phyloP scores from a whole-genome alignment of 495 filamentous ascomycete species.

The Penicillium taxi region DNA sequence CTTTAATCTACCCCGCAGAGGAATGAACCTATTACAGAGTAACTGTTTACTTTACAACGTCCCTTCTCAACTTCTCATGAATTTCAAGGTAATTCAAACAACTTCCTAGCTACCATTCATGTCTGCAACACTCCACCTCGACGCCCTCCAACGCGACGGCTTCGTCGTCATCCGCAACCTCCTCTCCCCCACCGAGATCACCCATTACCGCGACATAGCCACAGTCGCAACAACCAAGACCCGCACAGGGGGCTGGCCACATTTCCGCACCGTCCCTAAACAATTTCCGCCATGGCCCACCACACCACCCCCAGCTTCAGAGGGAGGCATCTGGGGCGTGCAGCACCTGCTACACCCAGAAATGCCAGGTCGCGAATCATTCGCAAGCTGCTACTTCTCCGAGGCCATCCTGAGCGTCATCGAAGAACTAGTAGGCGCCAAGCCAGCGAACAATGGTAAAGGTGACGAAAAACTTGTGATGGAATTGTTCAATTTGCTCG shows the following conservation, averaged over 20 bases:
- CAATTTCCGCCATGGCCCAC: slow-evolving; percentile 77
- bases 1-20: too few relatives aligned
- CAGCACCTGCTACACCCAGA: slow-evolving; percentile 73
- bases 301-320: slow-evolving; percentile 36
- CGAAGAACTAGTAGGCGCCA: slow-evolving; percentile 46
- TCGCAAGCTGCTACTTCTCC: slow-evolving; percentile 61
- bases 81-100: too few relatives aligned
- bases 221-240: slow-evolving; percentile 46
- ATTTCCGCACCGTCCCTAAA: slow-evolving; percentile 74
- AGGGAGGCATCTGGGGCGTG: slow-evolving; percentile 73
- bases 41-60: too few relatives aligned
- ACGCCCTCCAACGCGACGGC: slow-evolving; percentile 41
- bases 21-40: too few relatives aligned
- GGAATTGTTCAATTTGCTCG: slow-evolving; percentile 75
- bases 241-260: slow-evolving; percentile 59
- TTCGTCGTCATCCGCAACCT: slow-evolving; percentile 41
- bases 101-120: slow-evolving; percentile 6
- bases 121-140: slow-evolving; percentile 27
- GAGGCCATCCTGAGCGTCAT: slow-evolving; percentile 47
- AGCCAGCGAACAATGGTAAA: slow-evolving; percentile 5
- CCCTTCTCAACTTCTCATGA: too few relatives aligned
- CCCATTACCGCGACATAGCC: slow-evolving; percentile 48
- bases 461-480: slow-evolving; percentile 51
- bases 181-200: slow-evolving; percentile 41
- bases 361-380: slow-evolving; percentile 46